Conservation (phyloP, 2,329 filamentous ascomycete species). For the Claviceps quebecensis region DNA sequence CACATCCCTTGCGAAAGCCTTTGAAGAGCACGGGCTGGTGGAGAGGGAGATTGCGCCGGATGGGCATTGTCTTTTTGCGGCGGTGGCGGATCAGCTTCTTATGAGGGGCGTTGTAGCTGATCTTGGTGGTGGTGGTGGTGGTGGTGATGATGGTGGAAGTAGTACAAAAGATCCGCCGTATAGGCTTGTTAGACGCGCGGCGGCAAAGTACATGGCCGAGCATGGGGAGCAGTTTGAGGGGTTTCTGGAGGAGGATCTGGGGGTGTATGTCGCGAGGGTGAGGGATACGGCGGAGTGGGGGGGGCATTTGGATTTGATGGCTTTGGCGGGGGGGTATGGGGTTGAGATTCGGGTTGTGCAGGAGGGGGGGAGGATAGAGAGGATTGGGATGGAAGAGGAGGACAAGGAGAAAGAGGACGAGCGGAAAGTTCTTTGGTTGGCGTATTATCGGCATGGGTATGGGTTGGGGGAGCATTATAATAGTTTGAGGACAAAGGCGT, state of each 20-base stretch:
- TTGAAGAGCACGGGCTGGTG: constrained; percentile 47
- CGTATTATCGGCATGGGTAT: constrained; percentile 89
- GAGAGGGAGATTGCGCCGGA: constrained; percentile 78
- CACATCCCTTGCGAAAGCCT: constrained; percentile 52
- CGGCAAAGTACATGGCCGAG: constrained; percentile 61
- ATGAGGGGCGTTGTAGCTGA: neutral
- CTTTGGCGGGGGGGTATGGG: constrained; percentile 66
- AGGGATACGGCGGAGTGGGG: constrained; percentile 89
- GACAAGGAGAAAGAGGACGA: constrained; percentile 18
- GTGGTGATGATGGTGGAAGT: constrained; percentile 7
- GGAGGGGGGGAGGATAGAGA: constrained; percentile 59
- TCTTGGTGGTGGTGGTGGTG: neutral
- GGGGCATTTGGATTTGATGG: constrained; percentile 78
- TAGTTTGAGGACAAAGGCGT: constrained; percentile 46
- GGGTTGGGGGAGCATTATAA: constrained; percentile 97
- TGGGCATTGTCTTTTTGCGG: constrained; percentile 89
- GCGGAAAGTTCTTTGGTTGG: constrained; percentile 60
- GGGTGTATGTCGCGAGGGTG: constrained; percentile 61
- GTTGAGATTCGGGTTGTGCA: constrained; percentile 78
- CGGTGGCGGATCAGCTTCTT: constrained; percentile 20
- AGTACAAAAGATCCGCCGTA: constrained; percentile 32
- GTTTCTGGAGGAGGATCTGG: constrained; percentile 73
- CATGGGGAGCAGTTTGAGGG: constrained; percentile 72
- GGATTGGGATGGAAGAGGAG: constrained; percentile 40
- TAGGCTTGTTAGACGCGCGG: constrained; percentile 51